Conservation (phyloP, 305 asterid genomes). For the Petunia hybrid region DNA sequence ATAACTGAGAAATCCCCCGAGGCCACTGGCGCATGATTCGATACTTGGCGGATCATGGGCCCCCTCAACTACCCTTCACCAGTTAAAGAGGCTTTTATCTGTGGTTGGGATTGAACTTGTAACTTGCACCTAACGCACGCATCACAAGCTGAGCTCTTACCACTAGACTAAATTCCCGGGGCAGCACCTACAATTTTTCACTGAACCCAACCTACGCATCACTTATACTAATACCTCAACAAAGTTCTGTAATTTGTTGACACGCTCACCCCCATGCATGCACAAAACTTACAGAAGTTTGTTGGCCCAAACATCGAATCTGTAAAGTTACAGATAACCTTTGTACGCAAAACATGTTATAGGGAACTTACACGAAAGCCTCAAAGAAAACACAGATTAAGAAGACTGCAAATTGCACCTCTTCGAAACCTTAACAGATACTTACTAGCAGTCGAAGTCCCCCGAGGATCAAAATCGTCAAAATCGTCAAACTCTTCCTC, state of each 20-base stretch:
- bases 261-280: conserved; percentile 19
- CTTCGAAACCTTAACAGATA: conserved; percentile 25
- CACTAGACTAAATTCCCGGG: too few relatives aligned
- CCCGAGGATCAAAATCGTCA: conserved; percentile 98
- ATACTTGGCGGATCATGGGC: too few relatives aligned
- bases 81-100: too few relatives aligned
- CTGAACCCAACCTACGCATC: neutral
- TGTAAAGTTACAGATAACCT: conserved; percentile 5
- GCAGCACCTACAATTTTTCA: neutral
- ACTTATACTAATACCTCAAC: neutral
- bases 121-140: too few relatives aligned
- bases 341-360: conserved; percentile 21
- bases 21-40: too few relatives aligned
- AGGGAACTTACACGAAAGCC: conserved; percentile 18
- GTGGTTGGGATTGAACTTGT: too few relatives aligned
- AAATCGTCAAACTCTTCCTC: conserved; percentile 47
- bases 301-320: neutral
- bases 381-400: conserved; percentile 17
- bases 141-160: too few relatives aligned
- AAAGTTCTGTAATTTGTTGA: neutral
- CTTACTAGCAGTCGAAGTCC: conserved; percentile 83
- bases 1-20: too few relatives aligned
- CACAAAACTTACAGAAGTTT: neutral
- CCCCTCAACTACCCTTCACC: too few relatives aligned
- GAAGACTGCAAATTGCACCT: conserved; percentile 15